Evolutionary conservation across 345 rosid genomes (phyloP), one percentile per base, ranked within the genome.

Genomic region (Corchorus olitorius): DNA sequence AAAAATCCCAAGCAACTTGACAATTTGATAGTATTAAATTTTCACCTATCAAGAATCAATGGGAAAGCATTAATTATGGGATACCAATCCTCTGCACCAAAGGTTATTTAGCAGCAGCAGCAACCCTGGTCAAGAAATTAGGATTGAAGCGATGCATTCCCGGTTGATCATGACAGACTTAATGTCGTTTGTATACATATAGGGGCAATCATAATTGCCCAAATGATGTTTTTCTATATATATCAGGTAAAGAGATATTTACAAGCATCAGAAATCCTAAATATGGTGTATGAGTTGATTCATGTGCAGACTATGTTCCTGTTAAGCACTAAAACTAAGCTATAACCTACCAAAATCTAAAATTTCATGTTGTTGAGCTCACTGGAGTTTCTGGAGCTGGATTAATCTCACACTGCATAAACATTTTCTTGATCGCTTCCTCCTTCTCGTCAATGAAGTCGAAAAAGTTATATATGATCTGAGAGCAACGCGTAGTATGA

Each of bases 381-480:
- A 54, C 65, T 68, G 70, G 83, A 59, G 81, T 79, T 65, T 66
- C 71, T 62, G 70, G 82, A 52, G 76, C 79, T 54, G 54, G 80
- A 50, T 80, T 78, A 80, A 79, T 46, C 67, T 92, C 88, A 70
- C 80, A 64, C 41, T 81, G 84, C 45, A 70, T 74, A 70, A 88
- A 87, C 83, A 86, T 77, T 78, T 82, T 88, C 89, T 89, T 90
- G 86, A 86, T 88, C 61, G 90, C 92, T 77, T 91, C 98, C 82
- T 92, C 98, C 78, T 84, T 94, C 91, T 92, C 86, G 61, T 94
- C 97, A 20, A 92, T 83, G 77, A 94, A 92, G 76, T 91, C 77
- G 9, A 92, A 81, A 63, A 94, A 94, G 80, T 81, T 84, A 53
- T 13, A 83, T 63, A 89, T 27, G 72, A 83, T 80, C 35, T 84